Percentiles rank a stretch among this genome's conserved stretches.
Evolutionary conservation across 306 rosid genomes (phyloP).

Genomic region (Quercus dentata): DNA sequence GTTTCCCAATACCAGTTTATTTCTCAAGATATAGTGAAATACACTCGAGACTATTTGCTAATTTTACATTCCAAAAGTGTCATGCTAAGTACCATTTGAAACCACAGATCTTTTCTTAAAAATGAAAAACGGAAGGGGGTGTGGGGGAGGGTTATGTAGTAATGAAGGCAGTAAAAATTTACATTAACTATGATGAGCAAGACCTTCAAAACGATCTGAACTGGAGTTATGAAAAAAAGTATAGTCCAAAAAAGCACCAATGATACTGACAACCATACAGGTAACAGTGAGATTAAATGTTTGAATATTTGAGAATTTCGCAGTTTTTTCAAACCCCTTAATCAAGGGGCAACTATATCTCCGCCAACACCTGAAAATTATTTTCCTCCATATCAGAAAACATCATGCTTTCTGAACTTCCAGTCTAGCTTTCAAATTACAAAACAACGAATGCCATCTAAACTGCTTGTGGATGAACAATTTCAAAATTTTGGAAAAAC

Average conservation of each 20-base stretch:
- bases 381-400: constrained; percentile 28
- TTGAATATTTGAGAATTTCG: neutral
- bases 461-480: constrained; percentile 2
- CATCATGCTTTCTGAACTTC: constrained; percentile 30
- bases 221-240: neutral
- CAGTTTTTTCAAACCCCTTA: neutral
- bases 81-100: no score
- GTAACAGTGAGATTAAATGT: neutral
- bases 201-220: neutral
- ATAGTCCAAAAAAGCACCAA: neutral
- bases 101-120: no score
- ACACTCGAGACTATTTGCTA: no score
- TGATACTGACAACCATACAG: neutral
- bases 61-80: no score
- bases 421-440: constrained; percentile 29
- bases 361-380: constrained; percentile 22
- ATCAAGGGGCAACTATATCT: neutral
- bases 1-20: no score
- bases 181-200: no score
- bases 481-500: constrained; percentile 4
- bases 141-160: no score
- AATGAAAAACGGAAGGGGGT: no score
- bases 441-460: constrained; percentile 4
- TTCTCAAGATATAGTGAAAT: no score
- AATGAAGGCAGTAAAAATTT: no score